Conservation (phyloP, 345 rosid genomes). For the Conringia planisiliqua region DNA sequence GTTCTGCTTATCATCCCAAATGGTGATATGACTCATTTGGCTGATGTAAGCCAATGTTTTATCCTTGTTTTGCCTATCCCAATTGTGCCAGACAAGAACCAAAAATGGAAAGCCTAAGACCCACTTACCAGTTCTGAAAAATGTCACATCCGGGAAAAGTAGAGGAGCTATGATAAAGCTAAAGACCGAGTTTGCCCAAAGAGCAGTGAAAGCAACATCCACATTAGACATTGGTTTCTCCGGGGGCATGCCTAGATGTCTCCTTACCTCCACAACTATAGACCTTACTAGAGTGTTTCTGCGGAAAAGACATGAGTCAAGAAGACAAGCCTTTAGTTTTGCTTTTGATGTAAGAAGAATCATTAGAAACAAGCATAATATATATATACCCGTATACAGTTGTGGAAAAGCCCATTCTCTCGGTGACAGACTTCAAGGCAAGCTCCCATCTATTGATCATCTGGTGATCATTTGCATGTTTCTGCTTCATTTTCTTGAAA, state of each 20-base stretch:
- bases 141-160: not conserved
- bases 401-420: not conserved
- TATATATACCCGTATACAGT: not conserved
- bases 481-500: not conserved
- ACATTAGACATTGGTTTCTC: not conserved
- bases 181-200: not conserved
- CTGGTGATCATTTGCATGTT: not conserved
- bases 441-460: not conserved
- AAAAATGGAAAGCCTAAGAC: not conserved
- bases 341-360: not conserved
- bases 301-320: not conserved
- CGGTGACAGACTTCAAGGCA: not conserved
- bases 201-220: not conserved
- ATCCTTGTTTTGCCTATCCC: too few species aligned
- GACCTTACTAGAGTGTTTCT: not conserved
- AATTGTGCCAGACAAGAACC: not conserved
- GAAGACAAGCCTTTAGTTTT: not conserved
- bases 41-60: not conserved
- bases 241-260: not conserved
- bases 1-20: not conserved
- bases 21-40: not conserved
- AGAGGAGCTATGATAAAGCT: not conserved
- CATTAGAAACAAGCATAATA: too few species aligned
- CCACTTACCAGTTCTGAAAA: not conserved
- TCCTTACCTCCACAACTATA: not conserved